phyloP scores from a whole-genome alignment of 768 basidiomycete genomes.

The Boletales sp. region DNA sequence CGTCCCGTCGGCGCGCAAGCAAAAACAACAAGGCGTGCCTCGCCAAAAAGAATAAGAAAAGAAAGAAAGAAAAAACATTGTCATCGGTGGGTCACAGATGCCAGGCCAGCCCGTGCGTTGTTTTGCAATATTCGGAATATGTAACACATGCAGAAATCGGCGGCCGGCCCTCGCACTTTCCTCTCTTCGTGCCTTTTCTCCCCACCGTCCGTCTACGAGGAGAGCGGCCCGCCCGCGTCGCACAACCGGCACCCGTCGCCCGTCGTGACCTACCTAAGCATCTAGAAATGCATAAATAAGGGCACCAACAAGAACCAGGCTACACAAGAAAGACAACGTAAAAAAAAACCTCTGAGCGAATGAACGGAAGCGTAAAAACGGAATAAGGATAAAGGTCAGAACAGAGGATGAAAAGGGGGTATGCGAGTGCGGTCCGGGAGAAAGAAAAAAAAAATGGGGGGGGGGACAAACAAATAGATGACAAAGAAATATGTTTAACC shows the following conservation, averaged over 20 bases:
- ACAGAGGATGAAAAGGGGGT: conserved; percentile 4
- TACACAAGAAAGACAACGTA: conserved; percentile 8
- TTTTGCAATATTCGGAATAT: background rate
- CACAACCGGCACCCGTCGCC: background rate
- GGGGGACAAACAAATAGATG: too few species aligned
- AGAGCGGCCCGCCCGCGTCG: background rate
- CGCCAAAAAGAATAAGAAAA: too few species aligned
- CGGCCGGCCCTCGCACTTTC: too few species aligned
- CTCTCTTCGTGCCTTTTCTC: background rate
- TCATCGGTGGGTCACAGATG: background rate
- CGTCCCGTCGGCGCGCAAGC: too few species aligned
- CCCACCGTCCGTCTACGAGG: background rate
- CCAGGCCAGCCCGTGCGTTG: conserved; percentile 22
- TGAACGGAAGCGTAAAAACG: background rate
- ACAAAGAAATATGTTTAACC: too few species aligned
- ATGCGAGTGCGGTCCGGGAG: conserved; percentile 9
- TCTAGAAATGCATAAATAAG: conserved; percentile 23
- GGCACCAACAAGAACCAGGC: conserved; percentile 19
- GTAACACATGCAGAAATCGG: background rate
- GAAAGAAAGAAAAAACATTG: background rate
- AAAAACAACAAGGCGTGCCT: too few species aligned
- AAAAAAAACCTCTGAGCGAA: conserved; percentile 2
- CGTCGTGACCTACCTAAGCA: conserved; percentile 19
- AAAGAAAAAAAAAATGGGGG: background rate
- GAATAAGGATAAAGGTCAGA: conserved; percentile 4